Base-by-base conservation (phyloP, 805 yeast genomes). In the Ogataea pignaliae region DNA sequence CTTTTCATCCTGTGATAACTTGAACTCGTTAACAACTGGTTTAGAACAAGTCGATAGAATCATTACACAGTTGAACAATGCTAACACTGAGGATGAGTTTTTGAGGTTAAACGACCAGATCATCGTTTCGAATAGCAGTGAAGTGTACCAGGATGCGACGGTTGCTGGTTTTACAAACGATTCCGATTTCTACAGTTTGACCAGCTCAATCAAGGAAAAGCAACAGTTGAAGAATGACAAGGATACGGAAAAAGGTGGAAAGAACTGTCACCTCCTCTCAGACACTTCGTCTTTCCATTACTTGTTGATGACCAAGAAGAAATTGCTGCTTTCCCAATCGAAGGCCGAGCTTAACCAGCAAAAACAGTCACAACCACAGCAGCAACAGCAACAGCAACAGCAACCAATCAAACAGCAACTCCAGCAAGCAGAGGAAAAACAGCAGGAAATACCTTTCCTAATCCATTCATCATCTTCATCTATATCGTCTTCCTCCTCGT, bases 11-110 rank as follows among this genome's bases (percentile, higher is more conserved):
- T 29, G 33, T 28, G 37, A 42, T 21, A 44, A 43, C 32, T 39
- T 53, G 37, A 52, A 50, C 34, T 48, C 52, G n/a, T 28, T 52
- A 34, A 48, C 57, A 13, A 60, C 63, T 9, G 65, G 64, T 11
- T 48, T 56, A 21, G 65, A 59, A 40, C 56, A 57, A 21, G 65
- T 60, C 37, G 65, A 60, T 45, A 50, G 57, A 31, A 50, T 60
- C 37, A 59, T 60, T 13, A 53, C 46, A 14, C 65, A 58, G 37
- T 42, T 54, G 31, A 51, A 46, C 12, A 43, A 44, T 39, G 35
- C 42, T 17, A 39, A 43, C 33, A 29, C 47, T 29, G 57, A 56
- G 32, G 52, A 47, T 34, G 56, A 55, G 32, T 45, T 46, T 30
- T 39, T 45, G 35, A 48, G 38, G 30, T 36, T 39, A 29, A 35